Evolutionary conservation across 208 protist genomes (phyloP).

Genomic region (Crithidia acanthocephali): DNA sequence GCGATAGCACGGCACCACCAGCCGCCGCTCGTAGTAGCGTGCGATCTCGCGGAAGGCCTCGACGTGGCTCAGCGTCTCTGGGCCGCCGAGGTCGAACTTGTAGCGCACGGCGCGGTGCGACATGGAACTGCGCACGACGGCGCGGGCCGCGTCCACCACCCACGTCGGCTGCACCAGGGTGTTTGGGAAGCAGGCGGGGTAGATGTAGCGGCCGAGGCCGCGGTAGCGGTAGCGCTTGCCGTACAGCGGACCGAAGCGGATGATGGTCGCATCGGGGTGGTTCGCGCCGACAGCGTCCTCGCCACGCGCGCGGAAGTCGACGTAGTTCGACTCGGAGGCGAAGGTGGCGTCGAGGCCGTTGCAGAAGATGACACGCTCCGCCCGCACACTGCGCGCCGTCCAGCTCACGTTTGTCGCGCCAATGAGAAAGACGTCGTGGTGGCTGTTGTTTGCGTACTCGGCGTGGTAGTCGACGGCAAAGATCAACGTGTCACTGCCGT

Average conservation of each 20-base stretch:
- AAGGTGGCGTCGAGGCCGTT: slow-evolving; percentile 93
- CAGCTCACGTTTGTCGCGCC: slow-evolving; percentile 91
- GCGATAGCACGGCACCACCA: slow-evolving; percentile 86
- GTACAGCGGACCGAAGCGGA: slow-evolving; percentile 91
- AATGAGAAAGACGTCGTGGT: slow-evolving; percentile 91
- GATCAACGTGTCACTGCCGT: slow-evolving; percentile 93
- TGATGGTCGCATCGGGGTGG: slow-evolving; percentile 88
- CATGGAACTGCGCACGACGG: slow-evolving; percentile 84
- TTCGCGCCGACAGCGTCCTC: slow-evolving; percentile 92
- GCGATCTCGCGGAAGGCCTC: slow-evolving; percentile 85
- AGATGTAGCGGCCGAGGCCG: slow-evolving; percentile 88
- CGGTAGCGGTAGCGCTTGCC: slow-evolving; percentile 91
- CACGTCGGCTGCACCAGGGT: slow-evolving; percentile 91
- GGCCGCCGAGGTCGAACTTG: slow-evolving; percentile 92
- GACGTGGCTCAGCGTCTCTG: slow-evolving; percentile 86
- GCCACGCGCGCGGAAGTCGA: slow-evolving; percentile 88
- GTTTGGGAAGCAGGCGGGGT: slow-evolving; percentile 89
- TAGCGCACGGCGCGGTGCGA: slow-evolving; percentile 87
- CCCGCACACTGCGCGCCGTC: slow-evolving; percentile 88
- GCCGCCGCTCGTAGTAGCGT: slow-evolving; percentile 64
- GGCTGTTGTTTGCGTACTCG: slow-evolving; percentile 94
- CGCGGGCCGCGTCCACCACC: slow-evolving; percentile 90
- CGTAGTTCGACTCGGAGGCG: slow-evolving; percentile 92
- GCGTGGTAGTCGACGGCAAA: slow-evolving; percentile 90
- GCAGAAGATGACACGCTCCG: slow-evolving; percentile 90